phyloP scores from a whole-genome alignment of 73 alveolate species.

The Blepharisma japonicum region DNA sequence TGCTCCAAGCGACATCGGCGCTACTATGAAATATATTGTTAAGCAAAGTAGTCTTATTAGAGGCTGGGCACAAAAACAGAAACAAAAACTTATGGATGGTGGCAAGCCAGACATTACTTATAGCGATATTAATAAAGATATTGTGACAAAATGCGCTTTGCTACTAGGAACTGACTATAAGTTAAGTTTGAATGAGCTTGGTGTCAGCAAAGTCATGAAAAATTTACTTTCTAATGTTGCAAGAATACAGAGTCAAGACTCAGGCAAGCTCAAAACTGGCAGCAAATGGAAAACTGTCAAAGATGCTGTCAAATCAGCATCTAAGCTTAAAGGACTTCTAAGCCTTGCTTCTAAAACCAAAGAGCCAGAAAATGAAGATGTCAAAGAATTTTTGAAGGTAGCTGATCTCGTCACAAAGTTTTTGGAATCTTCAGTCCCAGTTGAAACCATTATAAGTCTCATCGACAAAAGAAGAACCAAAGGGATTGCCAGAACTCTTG shows the following conservation, averaged over 20 bases:
- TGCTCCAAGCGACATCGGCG: neutral
- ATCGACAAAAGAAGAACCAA: neutral
- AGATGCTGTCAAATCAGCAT: neutral
- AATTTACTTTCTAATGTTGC: slow-evolving; percentile 8
- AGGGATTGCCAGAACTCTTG: slow-evolving; percentile 26
- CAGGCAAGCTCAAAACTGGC: slow-evolving; percentile 3
- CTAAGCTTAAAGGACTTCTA: slow-evolving; percentile 12
- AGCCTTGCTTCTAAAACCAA: neutral
- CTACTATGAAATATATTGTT: slow-evolving; percentile 5
- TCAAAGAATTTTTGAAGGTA: slow-evolving; percentile 18
- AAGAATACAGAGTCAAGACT: neutral
- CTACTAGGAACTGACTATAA: slow-evolving; percentile 19
- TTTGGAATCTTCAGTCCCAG: neutral
- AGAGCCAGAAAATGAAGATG: slow-evolving; percentile 10
- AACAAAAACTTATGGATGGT: slow-evolving; percentile 26
- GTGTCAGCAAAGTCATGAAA: slow-evolving; percentile 7
- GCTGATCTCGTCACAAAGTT: slow-evolving; percentile 18
- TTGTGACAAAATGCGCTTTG: slow-evolving; percentile 15
- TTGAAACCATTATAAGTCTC: neutral
- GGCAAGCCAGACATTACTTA: slow-evolving; percentile 17
- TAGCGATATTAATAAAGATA: neutral
- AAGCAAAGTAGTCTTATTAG: neutral
- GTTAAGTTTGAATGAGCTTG: slow-evolving; percentile 8
- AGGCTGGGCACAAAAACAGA: slow-evolving; percentile 25
- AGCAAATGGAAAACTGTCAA: slow-evolving; percentile 32